Base-by-base conservation (phyloP, 495 filamentous ascomycete genomes). In the Trichoderma erinaceum region DNA sequence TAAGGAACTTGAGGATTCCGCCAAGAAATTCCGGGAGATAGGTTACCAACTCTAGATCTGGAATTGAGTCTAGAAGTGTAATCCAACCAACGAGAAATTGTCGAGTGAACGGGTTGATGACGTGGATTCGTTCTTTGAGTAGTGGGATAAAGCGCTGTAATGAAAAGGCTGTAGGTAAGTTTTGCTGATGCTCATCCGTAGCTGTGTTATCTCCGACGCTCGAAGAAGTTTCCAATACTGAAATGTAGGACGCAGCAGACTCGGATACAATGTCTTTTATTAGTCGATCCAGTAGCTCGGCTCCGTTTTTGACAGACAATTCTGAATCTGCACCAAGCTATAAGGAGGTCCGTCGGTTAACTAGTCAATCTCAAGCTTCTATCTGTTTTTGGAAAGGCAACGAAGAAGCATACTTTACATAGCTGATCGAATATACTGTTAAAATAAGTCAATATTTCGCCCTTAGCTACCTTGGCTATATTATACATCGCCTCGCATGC, bases 401-500 rank as follows among this genome's bases (percentile, higher is more conserved):
- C 41, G 6, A 11, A 46, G 18, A 50, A 58, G 73, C 78, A 70
- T 78, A 97, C 94, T 86, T 97, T 99, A 79, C 93, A 95, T 52
- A 99, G 77, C 13, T 95, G 92, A 79, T 98, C 96, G 74, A 99
- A 99, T 56, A 98, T 93, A 65, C 97, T 89, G 75, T 99, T 98
- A 80, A 97, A 99, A 79, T 96, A 98, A 25, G 93, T 84, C 69
- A 98, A 76, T 41, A 97, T 95, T 76, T 99, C 96, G 58, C 96
- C 96, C 76, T 99, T 99, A 27, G 96, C 95, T 11, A 98, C 95
- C 80, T 99, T 99, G 70, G 96, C 93, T 73, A 99, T 98, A 73
- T 99, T 99, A 77, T 99, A 99, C 96, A 99, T 99, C 78, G 93
- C 95, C 84, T 99, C 96, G 79, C 96, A 99, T 63, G 96, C 96